These are phyloP conservation scores for Thermothelomyces thermophilus DNA, from an alignment of 2,329 filamentous ascomycete genomes.

Conservation along the genomic window DNA sequence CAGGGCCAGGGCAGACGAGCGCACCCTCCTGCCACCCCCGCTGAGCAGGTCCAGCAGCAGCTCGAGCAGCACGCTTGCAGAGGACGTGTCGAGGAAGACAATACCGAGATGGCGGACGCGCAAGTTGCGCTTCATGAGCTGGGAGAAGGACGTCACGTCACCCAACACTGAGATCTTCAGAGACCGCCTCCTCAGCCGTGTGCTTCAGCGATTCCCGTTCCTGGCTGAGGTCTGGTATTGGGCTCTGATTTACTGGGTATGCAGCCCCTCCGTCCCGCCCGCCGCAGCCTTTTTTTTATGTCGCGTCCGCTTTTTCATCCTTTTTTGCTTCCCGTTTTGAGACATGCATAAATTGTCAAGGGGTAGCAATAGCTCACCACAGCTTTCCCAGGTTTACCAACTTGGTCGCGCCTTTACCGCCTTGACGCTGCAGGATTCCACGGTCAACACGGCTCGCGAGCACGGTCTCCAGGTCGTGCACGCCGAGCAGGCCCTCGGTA, in stretches of 20 bases:
- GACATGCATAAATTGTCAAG: no score
- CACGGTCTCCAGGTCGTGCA: conserved; percentile 63
- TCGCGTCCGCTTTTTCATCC: not conserved
- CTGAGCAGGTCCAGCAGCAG: conserved; percentile 19
- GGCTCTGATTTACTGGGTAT: conserved; percentile 70
- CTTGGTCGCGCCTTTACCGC: conserved; percentile 66
- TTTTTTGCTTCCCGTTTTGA: not conserved
- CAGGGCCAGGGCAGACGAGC: conserved; percentile 8
- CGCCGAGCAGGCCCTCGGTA: conserved; percentile 56
- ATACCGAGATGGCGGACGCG: conserved; percentile 21
- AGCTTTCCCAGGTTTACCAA: conserved; percentile 56
- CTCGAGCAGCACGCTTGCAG: conserved; percentile 23
- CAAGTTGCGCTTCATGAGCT: conserved; percentile 34
- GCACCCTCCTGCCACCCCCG: conserved; percentile 1
- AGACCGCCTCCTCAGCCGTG: conserved; percentile 53
- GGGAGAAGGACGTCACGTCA: conserved; percentile 43
- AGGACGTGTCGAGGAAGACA: conserved; percentile 9
- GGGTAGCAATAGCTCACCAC: not conserved
- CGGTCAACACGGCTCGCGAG: conserved; percentile 59
- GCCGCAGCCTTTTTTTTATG: no score
- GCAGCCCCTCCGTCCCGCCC: no score
- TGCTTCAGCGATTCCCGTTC: conserved; percentile 64
- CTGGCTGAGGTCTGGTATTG: conserved; percentile 72
- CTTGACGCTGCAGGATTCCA: conserved; percentile 59
- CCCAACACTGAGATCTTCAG: conserved; percentile 58